Conservation (phyloP, 1,284 basidiomycete genomes). For the Austroboletus rostrupii region DNA sequence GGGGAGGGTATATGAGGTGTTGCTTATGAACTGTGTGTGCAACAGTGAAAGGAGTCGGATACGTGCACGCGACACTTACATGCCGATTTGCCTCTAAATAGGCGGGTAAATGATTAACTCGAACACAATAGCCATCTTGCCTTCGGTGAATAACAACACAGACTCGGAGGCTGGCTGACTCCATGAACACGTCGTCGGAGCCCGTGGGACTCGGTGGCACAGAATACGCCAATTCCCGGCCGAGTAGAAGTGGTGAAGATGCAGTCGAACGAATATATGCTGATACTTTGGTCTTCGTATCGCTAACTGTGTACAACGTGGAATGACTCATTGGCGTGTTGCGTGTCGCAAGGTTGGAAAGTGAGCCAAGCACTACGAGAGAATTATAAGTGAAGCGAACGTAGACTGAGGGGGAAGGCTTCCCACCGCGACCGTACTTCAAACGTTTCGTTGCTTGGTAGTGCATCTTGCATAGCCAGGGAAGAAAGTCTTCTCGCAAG, state of each 20-base stretch:
- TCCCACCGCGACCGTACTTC: slow-evolving; percentile 55
- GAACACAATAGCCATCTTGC: slow-evolving; percentile 59
- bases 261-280: slow-evolving; percentile 3
- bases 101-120: slow-evolving; percentile 79
- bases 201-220: slow-evolving; percentile 43
- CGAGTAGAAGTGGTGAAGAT: slow-evolving; percentile 23
- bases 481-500: slow-evolving; percentile 82
- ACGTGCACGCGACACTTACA: slow-evolving; percentile 35
- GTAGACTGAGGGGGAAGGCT: background rate
- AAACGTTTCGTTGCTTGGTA: slow-evolving; percentile 59
- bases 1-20: slow-evolving; percentile 51
- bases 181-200: slow-evolving; percentile 35
- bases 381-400: background rate
- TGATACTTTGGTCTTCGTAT: slow-evolving; percentile 13
- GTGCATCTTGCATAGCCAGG: slow-evolving; percentile 84
- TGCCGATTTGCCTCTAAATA: slow-evolving; percentile 84
- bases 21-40: slow-evolving; percentile 45
- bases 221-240: slow-evolving; percentile 25
- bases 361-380: slow-evolving; percentile 19
- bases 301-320: slow-evolving; percentile 37
- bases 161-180: slow-evolving; percentile 50
- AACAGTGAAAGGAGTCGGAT: slow-evolving; percentile 3
- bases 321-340: slow-evolving; percentile 55
- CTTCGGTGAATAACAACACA: slow-evolving; percentile 58
- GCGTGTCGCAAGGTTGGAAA: slow-evolving; percentile 13